These are phyloP conservation scores for Eucalyptus virginea DNA, from an alignment of 345 rosid species.

Conservation along the genomic window DNA sequence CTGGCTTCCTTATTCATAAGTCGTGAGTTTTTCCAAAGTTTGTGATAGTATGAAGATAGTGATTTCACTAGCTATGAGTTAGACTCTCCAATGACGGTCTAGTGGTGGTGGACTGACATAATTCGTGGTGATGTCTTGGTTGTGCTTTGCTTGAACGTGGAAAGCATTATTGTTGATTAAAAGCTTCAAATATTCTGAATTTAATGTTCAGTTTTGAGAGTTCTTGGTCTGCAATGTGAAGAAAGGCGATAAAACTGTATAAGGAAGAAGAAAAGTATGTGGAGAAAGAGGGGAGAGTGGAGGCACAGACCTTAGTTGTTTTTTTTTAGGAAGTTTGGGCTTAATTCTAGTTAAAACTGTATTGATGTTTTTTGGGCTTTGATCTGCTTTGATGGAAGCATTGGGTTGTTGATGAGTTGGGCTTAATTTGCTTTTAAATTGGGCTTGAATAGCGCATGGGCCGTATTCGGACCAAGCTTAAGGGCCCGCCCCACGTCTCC, in stretches of 20 bases:
- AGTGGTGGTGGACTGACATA: not conserved
- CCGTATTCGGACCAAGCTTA: not conserved
- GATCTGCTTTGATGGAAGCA: not conserved
- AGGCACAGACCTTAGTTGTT: too few relatives aligned
- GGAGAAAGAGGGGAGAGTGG: too few relatives aligned
- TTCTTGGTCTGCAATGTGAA: not conserved
- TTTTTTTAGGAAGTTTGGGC: not conserved
- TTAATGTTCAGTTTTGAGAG: not conserved
- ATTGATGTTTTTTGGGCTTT: not conserved
- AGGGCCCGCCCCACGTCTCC: not conserved
- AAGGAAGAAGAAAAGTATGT: too few relatives aligned
- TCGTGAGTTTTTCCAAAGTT: too few relatives aligned
- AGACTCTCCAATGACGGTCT: not conserved
- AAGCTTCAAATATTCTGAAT: too few relatives aligned
- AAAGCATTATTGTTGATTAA: too few relatives aligned
- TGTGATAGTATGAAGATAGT: not conserved
- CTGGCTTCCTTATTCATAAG: not conserved
- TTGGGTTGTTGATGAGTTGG: not conserved
- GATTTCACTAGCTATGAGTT: not conserved
- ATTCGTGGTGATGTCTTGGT: too few relatives aligned
- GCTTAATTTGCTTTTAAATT: not conserved
- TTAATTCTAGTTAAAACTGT: not conserved
- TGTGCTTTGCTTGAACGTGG: not conserved
- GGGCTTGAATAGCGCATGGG: not conserved
- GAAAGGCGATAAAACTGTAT: too few relatives aligned